These are phyloP conservation scores for Mucor ambiguus DNA, from an alignment of 371 early-diverging fungal species.

Conservation along the genomic window DNA sequence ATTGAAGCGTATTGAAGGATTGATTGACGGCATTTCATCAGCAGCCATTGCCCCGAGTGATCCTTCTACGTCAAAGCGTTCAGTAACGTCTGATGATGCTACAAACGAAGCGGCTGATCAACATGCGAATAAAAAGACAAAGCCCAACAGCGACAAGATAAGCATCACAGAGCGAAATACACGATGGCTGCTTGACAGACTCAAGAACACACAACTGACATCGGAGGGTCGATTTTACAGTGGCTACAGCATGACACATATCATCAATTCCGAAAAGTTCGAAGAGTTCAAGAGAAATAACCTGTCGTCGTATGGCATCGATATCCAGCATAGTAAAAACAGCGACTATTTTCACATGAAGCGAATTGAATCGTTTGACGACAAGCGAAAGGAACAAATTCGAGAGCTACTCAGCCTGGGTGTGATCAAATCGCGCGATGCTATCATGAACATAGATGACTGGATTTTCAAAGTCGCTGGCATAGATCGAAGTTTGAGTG, in stretches of 20 bases:
- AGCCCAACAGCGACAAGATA: neutral
- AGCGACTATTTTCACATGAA: constrained; percentile 26
- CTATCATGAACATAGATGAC: constrained; percentile 14
- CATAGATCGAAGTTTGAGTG: constrained; percentile 26
- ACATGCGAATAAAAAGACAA: neutral
- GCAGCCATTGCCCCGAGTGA: neutral
- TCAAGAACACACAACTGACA: neutral
- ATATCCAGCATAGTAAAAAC: constrained; percentile 19
- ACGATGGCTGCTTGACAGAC: neutral
- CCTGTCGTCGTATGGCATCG: neutral
- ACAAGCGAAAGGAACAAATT: constrained; percentile 12
- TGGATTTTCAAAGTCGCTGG: constrained; percentile 27
- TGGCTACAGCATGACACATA: neutral
- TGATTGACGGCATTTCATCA: constrained; percentile 3
- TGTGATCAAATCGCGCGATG: constrained; percentile 5
- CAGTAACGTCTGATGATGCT: neutral
- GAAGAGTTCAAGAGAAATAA: neutral
- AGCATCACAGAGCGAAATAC: neutral
- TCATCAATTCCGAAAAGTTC: constrained; percentile 2
- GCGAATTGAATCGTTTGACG: constrained; percentile 18
- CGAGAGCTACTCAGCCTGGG: constrained; percentile 9
- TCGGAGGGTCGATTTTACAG: constrained; percentile 7
- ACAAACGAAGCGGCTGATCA: neutral
- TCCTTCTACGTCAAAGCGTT: neutral
- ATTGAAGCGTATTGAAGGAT: constrained; percentile 15